Evolutionary conservation across 2,329 filamentous ascomycete genomes (phyloP).

Genomic region (Fusarium nanum): DNA sequence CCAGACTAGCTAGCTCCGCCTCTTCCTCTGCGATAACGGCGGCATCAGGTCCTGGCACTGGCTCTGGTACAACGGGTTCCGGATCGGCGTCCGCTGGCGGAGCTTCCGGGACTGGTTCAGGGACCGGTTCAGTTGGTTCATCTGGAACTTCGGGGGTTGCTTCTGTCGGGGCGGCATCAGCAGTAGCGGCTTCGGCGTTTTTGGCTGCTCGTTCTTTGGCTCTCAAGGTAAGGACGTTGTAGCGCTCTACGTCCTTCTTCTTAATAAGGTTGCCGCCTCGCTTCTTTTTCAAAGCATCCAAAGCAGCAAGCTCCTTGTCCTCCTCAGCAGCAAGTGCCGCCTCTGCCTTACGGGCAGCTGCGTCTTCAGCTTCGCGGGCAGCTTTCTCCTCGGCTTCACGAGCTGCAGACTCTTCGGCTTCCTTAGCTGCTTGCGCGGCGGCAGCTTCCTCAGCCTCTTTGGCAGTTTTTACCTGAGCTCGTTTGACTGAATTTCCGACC

Average conservation of each 20-base stretch:
- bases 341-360: constrained; percentile 46
- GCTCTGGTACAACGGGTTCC: constrained; percentile 11
- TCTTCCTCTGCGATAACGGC: constrained; percentile 38
- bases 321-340: constrained; percentile 44
- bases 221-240: constrained; percentile 31
- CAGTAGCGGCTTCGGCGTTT: constrained; percentile 44
- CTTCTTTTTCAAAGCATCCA: constrained; percentile 42
- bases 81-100: constrained; percentile 16
- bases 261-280: constrained; percentile 40
- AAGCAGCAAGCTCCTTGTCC: constrained; percentile 42
- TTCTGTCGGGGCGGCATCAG: neutral
- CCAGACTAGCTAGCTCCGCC: constrained; percentile 32
- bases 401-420: constrained; percentile 45
- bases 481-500: constrained; percentile 36
- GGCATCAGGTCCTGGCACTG: constrained; percentile 28
- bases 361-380: constrained; percentile 28
- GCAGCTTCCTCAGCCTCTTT: constrained; percentile 38
- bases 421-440: constrained; percentile 28
- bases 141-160: constrained; percentile 33
- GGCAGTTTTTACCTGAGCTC: constrained; percentile 39
- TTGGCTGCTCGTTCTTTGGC: constrained; percentile 42
- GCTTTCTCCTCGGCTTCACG: constrained; percentile 33
- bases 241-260: constrained; percentile 41
- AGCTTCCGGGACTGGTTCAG: constrained; percentile 24
- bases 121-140: constrained; percentile 25